Base-by-base conservation (phyloP, 306 rosid species). In the Cajanus cajan region DNA sequence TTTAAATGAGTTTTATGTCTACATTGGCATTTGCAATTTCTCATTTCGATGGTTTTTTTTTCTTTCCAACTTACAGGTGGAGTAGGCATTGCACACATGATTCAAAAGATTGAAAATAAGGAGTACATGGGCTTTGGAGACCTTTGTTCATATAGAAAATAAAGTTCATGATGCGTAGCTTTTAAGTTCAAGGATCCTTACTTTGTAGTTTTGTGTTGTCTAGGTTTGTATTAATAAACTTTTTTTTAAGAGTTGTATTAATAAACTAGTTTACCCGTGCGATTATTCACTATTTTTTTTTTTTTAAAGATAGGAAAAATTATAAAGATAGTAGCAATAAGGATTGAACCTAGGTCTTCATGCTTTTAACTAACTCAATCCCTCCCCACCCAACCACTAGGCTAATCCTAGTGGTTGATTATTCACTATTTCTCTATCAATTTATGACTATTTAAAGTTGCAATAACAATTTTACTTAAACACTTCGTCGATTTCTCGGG, bases 81-180 rank as follows among this genome's bases (percentile, higher is more conserved):
- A 47, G 90, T 85, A 70, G 96, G 93, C 40, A 83, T 91, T 76
- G 90, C 87, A 64, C 79, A 82, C 48, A 73, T 91, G 87, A 78
- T 89, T 39, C 48, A 21, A 39, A 66, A 12, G 71, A 66, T 66
- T 85, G 89, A 86, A 73, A 78, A 86, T 16, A 83, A 84, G 31
- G 90, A 89, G 68, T 86, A 80, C 75, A 86, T 91, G 96, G 96
- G 93, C 1, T 90, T 90, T 77, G 92, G 81, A 78, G 82, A 78
- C 65, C 85, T 90, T 24, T 88, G 95, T 44, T 16, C 25, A 4
- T 40, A 40, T 14, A 19, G 47, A 33, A 36, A 36, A 22, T 81
- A 8, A 57, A 43, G 22, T 22, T 48, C 4, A 62, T 18, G 4
- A 48, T 13, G 50, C 0, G 4, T 15, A 16, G 36, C 4, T 14